Base-by-base conservation (phyloP, 352 stramenopile genomes). In the Halophytophthora polymorphica region DNA sequence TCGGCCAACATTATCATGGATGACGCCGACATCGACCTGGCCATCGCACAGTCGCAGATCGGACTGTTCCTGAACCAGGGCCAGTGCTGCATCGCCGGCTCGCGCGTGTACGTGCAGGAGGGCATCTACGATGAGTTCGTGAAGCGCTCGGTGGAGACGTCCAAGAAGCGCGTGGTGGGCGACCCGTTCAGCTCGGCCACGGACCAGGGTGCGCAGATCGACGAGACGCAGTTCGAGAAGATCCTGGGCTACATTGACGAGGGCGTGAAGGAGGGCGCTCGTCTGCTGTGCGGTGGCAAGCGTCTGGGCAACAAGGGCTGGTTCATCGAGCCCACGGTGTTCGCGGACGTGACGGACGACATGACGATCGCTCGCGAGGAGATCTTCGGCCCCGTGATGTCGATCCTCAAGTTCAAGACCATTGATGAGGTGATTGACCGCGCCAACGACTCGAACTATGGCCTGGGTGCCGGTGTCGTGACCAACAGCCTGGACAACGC, bases 311-410 rank as follows among this genome's bases (percentile, higher is more conserved):
- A 77, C 40, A 77, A 85, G 69, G 77, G 83, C 22, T 93, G 85
- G 53, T 99, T 96, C 73, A 96, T 96, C 61, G 55, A 88, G 54
- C 93, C 96, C 2, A 98, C 93, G 1, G 81, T 99, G 36, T 79
- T 99, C 22, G 85, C 66, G 1, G 77, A 90, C 31, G 70, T 89
- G 19, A 73, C 53, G 40, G 81, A 86, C 59, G 71, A 93, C 67
- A 95, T 95, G 80, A 89, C 64, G 18, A 97, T 97, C 53, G 87
- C 83, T 18, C 71, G 82, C 39, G 87, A 97, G 50, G 91, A 98
- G 70, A 91, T 97, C 45, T 97, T 98, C 59, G 90, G 92, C n/a
- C 88, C 88, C 2, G 83, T 97, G 19, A 89, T 97, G 71, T 71
- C 53, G 4, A 86, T 97, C 29, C 60, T 96, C 46, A 90, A 91